Percentiles rank a stretch among this genome's conserved stretches.
Evolutionary conservation across 1,139 yeast genomes (phyloP).

Genomic region (Blastobotrys petasosporus): DNA sequence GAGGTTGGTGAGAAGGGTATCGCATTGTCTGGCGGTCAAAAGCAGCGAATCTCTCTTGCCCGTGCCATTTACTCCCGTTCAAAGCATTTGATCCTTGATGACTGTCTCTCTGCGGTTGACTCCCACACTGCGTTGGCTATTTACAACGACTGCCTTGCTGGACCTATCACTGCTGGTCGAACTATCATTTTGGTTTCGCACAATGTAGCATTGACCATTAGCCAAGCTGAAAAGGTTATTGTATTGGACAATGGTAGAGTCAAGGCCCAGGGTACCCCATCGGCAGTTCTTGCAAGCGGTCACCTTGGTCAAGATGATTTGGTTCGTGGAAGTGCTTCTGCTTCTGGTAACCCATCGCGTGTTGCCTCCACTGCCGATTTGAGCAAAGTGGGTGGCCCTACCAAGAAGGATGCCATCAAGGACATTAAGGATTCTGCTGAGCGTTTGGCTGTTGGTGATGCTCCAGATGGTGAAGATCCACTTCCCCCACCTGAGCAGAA

Average conservation of each 20-base stretch:
- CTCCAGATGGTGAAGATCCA: slow-evolving; percentile 21
- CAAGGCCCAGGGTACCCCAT: slow-evolving; percentile 76
- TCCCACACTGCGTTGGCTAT: slow-evolving; percentile 93
- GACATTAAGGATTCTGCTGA: slow-evolving; percentile 34
- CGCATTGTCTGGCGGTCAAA: slow-evolving; percentile 94
- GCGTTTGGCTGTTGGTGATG: slow-evolving; percentile 22
- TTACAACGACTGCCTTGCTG: slow-evolving; percentile 83
- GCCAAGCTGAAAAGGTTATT: slow-evolving; percentile 72
- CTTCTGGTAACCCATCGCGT: slow-evolving; percentile 54
- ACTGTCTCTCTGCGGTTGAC: slow-evolving; percentile 94
- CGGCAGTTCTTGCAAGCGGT: slow-evolving; percentile 64
- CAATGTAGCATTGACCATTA: slow-evolving; percentile 82
- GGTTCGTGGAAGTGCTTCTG: slow-evolving; percentile 56
- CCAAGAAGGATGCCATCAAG: slow-evolving; percentile 36
- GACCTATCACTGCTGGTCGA: slow-evolving; percentile 76
- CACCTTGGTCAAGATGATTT: slow-evolving; percentile 70
- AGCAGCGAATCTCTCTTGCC: slow-evolving; percentile 91
- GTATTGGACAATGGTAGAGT: slow-evolving; percentile 81
- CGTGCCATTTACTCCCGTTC: slow-evolving; percentile 88
- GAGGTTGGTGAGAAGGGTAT: slow-evolving; percentile 96
- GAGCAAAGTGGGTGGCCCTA: slow-evolving; percentile 19
- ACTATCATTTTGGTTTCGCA: slow-evolving; percentile 91
- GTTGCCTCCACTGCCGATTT: slow-evolving; percentile 32
- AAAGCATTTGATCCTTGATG: slow-evolving; percentile 77
- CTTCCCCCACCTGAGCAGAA: slow-evolving; percentile 13